Conservation (phyloP, 306 rosid species). For the Pterocarpus macrocarpus region DNA sequence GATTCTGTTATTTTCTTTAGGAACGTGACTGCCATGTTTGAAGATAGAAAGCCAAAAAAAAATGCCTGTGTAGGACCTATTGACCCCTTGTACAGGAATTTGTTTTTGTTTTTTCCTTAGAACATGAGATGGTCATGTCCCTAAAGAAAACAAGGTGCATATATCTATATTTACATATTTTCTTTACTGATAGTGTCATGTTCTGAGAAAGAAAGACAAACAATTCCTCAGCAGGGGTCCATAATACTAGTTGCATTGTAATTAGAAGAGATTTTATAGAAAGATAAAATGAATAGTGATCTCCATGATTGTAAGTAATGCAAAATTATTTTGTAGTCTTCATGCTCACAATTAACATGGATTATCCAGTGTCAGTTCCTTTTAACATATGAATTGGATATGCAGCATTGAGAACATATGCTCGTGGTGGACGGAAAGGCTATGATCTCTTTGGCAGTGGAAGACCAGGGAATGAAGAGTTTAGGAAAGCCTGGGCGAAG, state of each 20-base stretch:
- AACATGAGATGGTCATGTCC: background rate
- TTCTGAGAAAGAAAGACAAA: background rate
- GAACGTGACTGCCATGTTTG: background rate
- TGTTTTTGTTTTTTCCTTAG: background rate
- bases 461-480: constrained; percentile 69
- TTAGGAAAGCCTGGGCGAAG: constrained; percentile 75
- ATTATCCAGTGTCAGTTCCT: constrained; percentile 5
- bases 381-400: constrained; percentile 36
- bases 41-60: background rate
- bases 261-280: background rate
- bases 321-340: constrained; percentile 19
- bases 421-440: constrained; percentile 52
- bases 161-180: background rate
- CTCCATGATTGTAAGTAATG: background rate
- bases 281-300: background rate
- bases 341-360: background rate
- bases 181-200: background rate
- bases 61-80: background rate
- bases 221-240: background rate
- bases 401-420: constrained; percentile 69
- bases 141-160: background rate
- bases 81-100: background rate
- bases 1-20: background rate
- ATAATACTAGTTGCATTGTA: constrained; percentile 9
- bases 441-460: constrained; percentile 76